Evolutionary conservation across 495 filamentous ascomycete genomes (phyloP).

Genomic region (Lineolata rhizophorae): DNA sequence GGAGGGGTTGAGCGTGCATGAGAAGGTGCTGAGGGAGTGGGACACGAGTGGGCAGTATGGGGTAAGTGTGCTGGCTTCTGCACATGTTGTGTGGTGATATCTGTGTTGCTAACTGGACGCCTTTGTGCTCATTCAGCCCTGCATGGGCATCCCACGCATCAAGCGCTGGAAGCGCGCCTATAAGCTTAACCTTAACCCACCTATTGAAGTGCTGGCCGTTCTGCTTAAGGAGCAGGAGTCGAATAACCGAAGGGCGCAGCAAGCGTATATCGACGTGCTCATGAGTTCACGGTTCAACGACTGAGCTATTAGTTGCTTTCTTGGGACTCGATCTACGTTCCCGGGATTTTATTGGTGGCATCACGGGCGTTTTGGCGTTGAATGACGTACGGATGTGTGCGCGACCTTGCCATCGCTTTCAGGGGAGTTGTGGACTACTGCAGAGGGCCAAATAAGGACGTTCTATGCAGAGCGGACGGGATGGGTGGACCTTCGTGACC

Average conservation of each 20-base stretch:
- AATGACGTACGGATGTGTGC: too few species aligned
- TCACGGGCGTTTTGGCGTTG: too few species aligned
- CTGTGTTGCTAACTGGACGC: constrained; percentile 1
- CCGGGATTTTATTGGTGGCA: too few species aligned
- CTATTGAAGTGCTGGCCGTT: constrained; percentile 79
- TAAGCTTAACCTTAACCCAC: constrained; percentile 55
- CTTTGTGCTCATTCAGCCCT: constrained; percentile 49
- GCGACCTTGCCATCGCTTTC: too few species aligned
- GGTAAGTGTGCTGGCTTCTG: constrained; percentile 28
- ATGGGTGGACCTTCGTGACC: too few species aligned
- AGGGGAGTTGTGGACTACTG: too few species aligned
- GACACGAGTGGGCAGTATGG: constrained; percentile 78
- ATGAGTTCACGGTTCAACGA: constrained; percentile 24
- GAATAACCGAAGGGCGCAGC: constrained; percentile 27
- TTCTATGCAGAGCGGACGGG: too few species aligned
- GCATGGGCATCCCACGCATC: constrained; percentile 59
- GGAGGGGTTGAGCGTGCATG: constrained; percentile 40
- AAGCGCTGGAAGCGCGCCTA: constrained; percentile 82
- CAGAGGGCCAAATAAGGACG: too few species aligned
- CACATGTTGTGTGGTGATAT: constrained; percentile 2
- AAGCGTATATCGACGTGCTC: constrained; percentile 63
- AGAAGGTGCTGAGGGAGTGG: constrained; percentile 75
- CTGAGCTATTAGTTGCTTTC: background rate
- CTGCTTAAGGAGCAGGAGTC: constrained; percentile 46
- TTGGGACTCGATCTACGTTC: too few species aligned